These are phyloP conservation scores for Fusarium redolens DNA, from an alignment of 2,329 filamentous ascomycete species.

Conservation along the genomic window DNA sequence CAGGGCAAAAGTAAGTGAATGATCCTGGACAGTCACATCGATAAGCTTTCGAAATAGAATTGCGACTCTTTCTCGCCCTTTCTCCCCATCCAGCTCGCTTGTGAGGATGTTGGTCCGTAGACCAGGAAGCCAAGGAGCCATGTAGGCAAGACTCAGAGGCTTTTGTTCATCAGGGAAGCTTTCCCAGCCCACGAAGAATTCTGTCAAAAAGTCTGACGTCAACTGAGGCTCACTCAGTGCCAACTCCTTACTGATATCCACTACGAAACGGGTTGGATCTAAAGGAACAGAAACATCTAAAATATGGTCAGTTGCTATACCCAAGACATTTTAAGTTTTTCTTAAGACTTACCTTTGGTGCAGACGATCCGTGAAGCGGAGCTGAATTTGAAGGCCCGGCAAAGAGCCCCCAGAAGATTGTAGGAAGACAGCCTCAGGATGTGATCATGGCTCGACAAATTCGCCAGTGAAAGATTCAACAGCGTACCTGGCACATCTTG, in stretches of 20 bases:
- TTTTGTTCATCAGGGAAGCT: constrained; percentile 76
- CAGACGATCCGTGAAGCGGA: constrained; percentile 71
- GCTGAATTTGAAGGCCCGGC: constrained; percentile 74
- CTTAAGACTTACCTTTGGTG: constrained; percentile 62
- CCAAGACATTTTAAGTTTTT: not conserved
- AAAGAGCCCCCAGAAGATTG: constrained; percentile 74
- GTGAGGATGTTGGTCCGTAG: constrained; percentile 69
- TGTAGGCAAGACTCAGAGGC: constrained; percentile 74
- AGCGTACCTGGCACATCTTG: constrained; percentile 78
- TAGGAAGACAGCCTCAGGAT: constrained; percentile 72
- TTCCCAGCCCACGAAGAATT: constrained; percentile 79
- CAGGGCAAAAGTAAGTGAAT: constrained; percentile 68
- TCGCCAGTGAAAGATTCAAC: constrained; percentile 74
- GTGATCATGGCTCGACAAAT: constrained; percentile 71
- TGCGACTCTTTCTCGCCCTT: constrained; percentile 73
- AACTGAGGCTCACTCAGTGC: constrained; percentile 73
- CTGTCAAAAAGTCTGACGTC: constrained; percentile 76
- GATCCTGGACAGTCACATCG: constrained; percentile 71
- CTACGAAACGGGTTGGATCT: constrained; percentile 72
- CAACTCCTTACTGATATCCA: constrained; percentile 73
- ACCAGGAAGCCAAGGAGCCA: constrained; percentile 75
- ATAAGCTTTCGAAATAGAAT: constrained; percentile 74
- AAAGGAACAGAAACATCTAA: constrained; percentile 71
- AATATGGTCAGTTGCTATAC: not conserved
- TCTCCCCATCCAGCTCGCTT: constrained; percentile 71